phyloP scores from a whole-genome alignment of 1,284 basidiomycete species.

The Moniliella sp. region DNA sequence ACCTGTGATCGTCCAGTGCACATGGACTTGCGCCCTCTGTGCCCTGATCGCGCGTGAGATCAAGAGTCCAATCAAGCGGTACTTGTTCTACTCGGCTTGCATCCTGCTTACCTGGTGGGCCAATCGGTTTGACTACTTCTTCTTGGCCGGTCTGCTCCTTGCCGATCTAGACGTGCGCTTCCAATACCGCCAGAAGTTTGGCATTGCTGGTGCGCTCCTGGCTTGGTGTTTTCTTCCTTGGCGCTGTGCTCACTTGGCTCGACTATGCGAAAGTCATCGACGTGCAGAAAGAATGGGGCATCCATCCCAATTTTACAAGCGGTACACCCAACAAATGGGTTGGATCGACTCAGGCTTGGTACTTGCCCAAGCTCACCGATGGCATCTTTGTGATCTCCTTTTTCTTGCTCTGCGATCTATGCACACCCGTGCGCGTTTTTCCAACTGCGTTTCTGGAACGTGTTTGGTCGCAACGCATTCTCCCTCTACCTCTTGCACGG shows the following conservation, averaged over 20 bases:
- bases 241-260: too few relatives aligned
- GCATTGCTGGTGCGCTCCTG: too few relatives aligned
- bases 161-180: slow-evolving; percentile 20
- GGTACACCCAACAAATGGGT: slow-evolving; percentile 7
- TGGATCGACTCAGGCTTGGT: too few relatives aligned
- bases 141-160: slow-evolving; percentile 22
- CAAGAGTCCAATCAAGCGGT: slow-evolving; percentile 19
- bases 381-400: too few relatives aligned
- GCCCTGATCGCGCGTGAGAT: slow-evolving; percentile 21
- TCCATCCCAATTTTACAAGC: slow-evolving; percentile 13
- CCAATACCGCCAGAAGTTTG: too few relatives aligned
- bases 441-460: slow-evolving; percentile 14
- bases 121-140: slow-evolving; percentile 21
- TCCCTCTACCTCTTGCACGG: slow-evolving; percentile 21
- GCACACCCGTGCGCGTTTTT: slow-evolving; percentile 15
- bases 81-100: slow-evolving; percentile 16
- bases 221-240: slow-evolving; percentile 13
- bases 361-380: too few relatives aligned
- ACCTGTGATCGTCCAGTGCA: slow-evolving; percentile 19
- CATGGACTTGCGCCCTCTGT: slow-evolving; percentile 16
- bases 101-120: slow-evolving; percentile 20
- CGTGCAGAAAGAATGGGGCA: slow-evolving; percentile 7
- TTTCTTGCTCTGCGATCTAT: slow-evolving; percentile 19
- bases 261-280: too few relatives aligned
- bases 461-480: slow-evolving; percentile 16